Evolutionary conservation across 2,329 filamentous ascomycete species (phyloP), one percentile per base, ranked within the genome.

Genomic region (Xylaria sp.): DNA sequence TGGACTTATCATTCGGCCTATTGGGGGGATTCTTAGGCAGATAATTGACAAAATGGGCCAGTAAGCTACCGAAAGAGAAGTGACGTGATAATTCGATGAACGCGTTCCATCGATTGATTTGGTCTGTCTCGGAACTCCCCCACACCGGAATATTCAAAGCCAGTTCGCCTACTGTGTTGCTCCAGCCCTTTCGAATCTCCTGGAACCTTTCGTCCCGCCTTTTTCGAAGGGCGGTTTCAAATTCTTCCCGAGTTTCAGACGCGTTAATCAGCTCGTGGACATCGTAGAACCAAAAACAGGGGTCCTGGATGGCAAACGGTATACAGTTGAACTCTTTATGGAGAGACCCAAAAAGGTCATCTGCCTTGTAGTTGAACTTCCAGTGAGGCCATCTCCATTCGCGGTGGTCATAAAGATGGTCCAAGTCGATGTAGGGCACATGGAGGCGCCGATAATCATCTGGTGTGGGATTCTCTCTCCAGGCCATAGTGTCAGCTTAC

Each of bases 51-150:
- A 68, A 68, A 23, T 68, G 57, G 20, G 40, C 56, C 9, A 51
- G 7, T 7, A 68, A 44, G n/a, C 44, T 38, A n/a, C 65, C 66
- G 20, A 59, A 68, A 1, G 66, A 60, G 66, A 68, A 68, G 23
- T 60, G 3, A 4, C 33, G 49, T 11, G 36, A 23, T 33, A 65
- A 3, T 17, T 40, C 26, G 2, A 13, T 4, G 28, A 61, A 65
- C 7, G 31, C 44, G 20, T 17, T 23, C 61, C 40, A 49, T 38
- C n/a, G 54, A 9, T n/a, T 49, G n/a, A 13, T 15, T 33, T 10
- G 36, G 42, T 64, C 53, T 10, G 26, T 36, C 4, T 49, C 23
- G 4, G 31, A 44, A 26, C 38, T 6, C 20, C 28, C 31, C 64
- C 51, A 66, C 49, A 62, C 26, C 6, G 4, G 15, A 0, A 26